Evolutionary conservation across 2,329 filamentous ascomycete genomes (phyloP), one percentile per base, ranked within the genome.

Genomic region (Didymosphaeria variabile): DNA sequence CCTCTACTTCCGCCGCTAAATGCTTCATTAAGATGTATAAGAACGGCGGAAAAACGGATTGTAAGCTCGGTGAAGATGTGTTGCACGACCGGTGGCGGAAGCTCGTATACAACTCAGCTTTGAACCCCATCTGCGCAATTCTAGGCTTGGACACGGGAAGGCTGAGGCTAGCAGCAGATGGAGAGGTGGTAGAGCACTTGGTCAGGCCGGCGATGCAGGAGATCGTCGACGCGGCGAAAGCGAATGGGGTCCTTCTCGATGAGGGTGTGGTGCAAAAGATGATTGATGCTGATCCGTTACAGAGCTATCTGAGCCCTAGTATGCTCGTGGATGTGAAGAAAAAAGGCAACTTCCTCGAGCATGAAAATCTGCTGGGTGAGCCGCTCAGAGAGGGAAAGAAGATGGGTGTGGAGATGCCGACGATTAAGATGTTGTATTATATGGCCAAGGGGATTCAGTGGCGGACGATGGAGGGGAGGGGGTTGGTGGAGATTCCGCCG

Each of bases 291-390:
- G 84, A 88, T 75, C 83, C 84, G 0, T 72, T 82, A 21, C 80
- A 82, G 49, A 79, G 80, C 46, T 82, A 80, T 42, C 79, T 85
- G 62, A 77, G 79, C 62, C 86, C 85, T 0, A 86, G 84, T 64
- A 87, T 87, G 85, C 76, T 81, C 17, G 81, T 83, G 61, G 86
- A 88, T 71, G 72, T 81, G 8, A 74, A 81, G 7, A 74, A 79
- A 38, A 86, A 87, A 82, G 82, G 84, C 17, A 87, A 86, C 66
- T 84, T 81, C 55, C 83, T 85, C 60, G 86, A 88, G 70, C 80
- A 82, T 51, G 85, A 88, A 69, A 86, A 83, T 62, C 80, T 88
- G 38, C 72, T 87, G 3, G 85, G 85, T 1, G 86, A 87, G 74
- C 84, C 85, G n/a, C 61, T 88, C 49, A 75, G 83, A 2, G 85